Base-by-base conservation (phyloP, 208 protist genomes). In the Trypanosoma congolense region DNA sequence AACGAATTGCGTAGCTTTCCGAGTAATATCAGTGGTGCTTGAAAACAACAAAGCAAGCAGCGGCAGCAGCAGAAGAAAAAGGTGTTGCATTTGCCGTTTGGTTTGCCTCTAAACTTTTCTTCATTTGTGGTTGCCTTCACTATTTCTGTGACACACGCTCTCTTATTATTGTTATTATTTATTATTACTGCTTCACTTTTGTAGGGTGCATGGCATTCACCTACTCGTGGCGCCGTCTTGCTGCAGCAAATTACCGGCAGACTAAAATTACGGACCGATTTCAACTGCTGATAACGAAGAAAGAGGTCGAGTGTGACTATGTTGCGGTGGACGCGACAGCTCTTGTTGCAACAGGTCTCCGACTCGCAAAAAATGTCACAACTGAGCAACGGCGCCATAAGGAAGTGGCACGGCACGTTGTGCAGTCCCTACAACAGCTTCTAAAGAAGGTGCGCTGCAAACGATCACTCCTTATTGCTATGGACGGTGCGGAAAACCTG, bases 251-350 rank as follows among this genome's bases (percentile, higher is more conserved):
- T 6, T 76, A 61, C 53, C 57, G 50, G 1, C 61, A 61, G 16
- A 67, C 59, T 21, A 77, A 67, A 6, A 58, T 91, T 33, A 65
- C 35, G 12, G 79, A 87, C 46, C 61, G 62, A 25, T 80, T 73
- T 38, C 71, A 81, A 36, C 63, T 91, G 10, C 63, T 90, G 16
- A 75, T 90, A 46, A 80, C 83, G 8, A 93, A 93, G 59, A 91
- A 90, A 62, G 64, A 80, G 16, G 74, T 88, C 9, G 75, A 81
- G 51, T 91, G 71, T 65, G 87, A 93, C 55, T 91, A 90, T 40
- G 76, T 93, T 24, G 87, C 65, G 4, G 51, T 93, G 8, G 87
- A 93, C 53, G 69, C 80, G 10, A 81, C 69, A 8, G 56, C 66
- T 12, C 73, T 91, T 29, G 71, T 91, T 2, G 73, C 73, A 21